Evolutionary conservation across 2,329 filamentous ascomycete species (phyloP).

Genomic region (Aspergillaceae sp.): DNA sequence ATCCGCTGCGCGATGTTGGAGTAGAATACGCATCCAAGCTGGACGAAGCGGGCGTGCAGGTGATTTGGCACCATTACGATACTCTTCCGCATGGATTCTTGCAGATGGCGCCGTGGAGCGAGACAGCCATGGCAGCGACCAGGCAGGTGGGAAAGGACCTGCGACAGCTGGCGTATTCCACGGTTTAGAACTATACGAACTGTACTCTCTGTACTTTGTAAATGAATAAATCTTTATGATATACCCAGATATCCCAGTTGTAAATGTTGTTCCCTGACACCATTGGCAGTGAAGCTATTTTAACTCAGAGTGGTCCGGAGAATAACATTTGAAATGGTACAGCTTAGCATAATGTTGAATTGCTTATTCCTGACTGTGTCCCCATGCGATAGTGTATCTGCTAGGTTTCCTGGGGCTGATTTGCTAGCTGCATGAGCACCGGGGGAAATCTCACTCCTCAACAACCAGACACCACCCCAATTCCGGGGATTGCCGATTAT

Average conservation of each 20-base stretch:
- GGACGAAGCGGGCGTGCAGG: slow-evolving; percentile 17
- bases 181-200: neutral
- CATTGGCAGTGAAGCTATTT: no score
- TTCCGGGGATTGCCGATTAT: slow-evolving; percentile 56
- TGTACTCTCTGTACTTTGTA: no score
- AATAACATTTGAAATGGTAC: neutral
- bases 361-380: neutral
- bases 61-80: slow-evolving; percentile 20
- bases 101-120: slow-evolving; percentile 25
- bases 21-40: slow-evolving; percentile 23
- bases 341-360: no score
- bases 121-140: slow-evolving; percentile 13
- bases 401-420: slow-evolving; percentile 61
- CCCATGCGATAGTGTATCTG: slow-evolving; percentile 3
- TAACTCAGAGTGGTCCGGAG: no score
- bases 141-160: neutral
- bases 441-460: slow-evolving; percentile 54
- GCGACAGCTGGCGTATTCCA: neutral
- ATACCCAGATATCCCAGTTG: no score
- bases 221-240: no score
- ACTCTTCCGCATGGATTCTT: slow-evolving; percentile 22
- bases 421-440: slow-evolving; percentile 62
- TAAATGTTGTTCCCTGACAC: no score
- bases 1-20: slow-evolving; percentile 23
- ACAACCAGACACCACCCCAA: slow-evolving; percentile 51